These are phyloP conservation scores for Pyrus hybrid DNA, from an alignment of 331 rosid species.

Conservation along the genomic window DNA sequence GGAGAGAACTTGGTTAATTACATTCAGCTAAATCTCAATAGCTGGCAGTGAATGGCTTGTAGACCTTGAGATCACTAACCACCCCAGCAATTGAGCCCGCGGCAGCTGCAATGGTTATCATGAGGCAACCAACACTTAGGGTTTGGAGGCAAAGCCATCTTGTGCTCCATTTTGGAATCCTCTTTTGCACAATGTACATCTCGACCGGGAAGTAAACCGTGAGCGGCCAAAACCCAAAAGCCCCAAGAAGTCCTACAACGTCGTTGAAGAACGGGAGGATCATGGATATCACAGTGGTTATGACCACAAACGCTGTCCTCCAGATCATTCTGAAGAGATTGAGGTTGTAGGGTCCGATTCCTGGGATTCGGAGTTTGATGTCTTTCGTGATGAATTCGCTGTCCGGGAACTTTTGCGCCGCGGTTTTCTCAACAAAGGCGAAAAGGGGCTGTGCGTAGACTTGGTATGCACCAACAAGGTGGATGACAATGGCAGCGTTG, in stretches of 20 bases:
- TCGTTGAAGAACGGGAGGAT: constrained; percentile 73
- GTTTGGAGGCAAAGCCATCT: constrained; percentile 57
- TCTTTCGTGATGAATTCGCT: constrained; percentile 22
- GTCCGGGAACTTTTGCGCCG: constrained; percentile 3
- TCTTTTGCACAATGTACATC: constrained; percentile 61
- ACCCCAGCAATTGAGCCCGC: constrained; percentile 62
- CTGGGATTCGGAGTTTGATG: constrained; percentile 12
- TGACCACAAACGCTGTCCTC: constrained; percentile 57
- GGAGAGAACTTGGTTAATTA: not conserved
- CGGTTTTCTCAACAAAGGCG: constrained; percentile 31
- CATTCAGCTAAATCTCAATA: constrained; percentile 17
- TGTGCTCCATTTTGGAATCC: constrained; percentile 58
- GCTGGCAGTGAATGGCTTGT: constrained; percentile 42
- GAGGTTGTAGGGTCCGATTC: constrained; percentile 23
- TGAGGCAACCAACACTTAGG: constrained; percentile 49
- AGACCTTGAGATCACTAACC: constrained; percentile 34
- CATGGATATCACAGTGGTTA: constrained; percentile 52
- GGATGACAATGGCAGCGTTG: constrained; percentile 64
- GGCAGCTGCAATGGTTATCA: constrained; percentile 39
- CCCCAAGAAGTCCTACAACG: constrained; percentile 66
- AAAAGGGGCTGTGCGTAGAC: constrained; percentile 67
- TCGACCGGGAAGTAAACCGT: constrained; percentile 70
- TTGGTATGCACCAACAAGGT: constrained; percentile 81
- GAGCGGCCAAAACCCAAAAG: constrained; percentile 78
- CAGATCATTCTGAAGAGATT: constrained; percentile 54